Evolutionary conservation across 1,284 basidiomycete species (phyloP), one percentile per base, ranked within the genome.

Genomic region (Blastosporella zonata): DNA sequence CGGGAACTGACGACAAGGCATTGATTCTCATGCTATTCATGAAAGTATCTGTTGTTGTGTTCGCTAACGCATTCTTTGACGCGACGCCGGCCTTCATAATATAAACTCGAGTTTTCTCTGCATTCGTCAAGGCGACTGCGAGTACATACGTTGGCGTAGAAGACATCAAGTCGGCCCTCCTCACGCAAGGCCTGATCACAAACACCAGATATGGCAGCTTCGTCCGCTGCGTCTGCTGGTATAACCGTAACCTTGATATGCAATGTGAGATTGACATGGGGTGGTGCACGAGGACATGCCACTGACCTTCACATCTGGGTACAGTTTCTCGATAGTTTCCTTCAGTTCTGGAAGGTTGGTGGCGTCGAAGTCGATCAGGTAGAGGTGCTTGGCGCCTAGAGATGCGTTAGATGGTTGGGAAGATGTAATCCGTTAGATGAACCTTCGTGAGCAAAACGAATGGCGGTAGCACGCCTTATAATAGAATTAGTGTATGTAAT

Each of bases 141-240:
- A n/a, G n/a, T n/a, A 33, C 79, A 58, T 59, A 91, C 93, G 62
- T 97, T 97, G 31, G 94, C 94, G 63, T 93, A 97, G 75, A 95
- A 97, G 56, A 96, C 85, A 59, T 97, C 95, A 13, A 97, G 74
- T 40, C 82, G 78, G 2, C 92, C 92, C 60, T 93, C 84, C 55
- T 97, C 93, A 33, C 78, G 65, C 13, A 94, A 58, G 1, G 87
- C 89, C 53, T 75, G 82, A 51, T 87, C 71, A 66, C 93, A 90
- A 1, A 94, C 63, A 2, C 66, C 69, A 25, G 77, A 73, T 53
- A 97, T 85, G 12, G 84, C 77, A n/a, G 67, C 58, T 50, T 93
- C 85, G 60, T 92, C 84, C 10, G 93, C 84, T 6, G 93, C 93
- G 62, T 97, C 94, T 10, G 81, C 93, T 63, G 84, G 78, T 28